A percentile compares a stretch with the other conserved stretches of the same genome.
phyloP scores from a whole-genome alignment of 495 filamentous ascomycete genomes.

The Pseudomonodictys pantanalensis region DNA sequence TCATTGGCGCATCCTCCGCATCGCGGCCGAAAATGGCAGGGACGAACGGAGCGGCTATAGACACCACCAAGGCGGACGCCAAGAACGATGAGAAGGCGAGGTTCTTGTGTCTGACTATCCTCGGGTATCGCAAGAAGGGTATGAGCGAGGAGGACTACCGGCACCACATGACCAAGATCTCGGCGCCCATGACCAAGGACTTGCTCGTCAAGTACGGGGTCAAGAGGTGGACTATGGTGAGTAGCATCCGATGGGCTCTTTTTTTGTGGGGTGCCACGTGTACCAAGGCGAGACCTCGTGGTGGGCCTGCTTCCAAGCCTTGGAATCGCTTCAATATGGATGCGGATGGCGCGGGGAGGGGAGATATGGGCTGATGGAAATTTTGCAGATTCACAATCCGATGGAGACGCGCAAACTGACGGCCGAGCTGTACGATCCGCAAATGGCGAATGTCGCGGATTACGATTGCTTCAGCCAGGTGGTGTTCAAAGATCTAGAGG shows the following conservation, averaged over 20 bases:
- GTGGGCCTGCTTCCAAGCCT: too few species aligned
- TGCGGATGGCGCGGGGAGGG: too few species aligned
- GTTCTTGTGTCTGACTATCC: neutral
- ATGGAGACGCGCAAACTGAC: neutral
- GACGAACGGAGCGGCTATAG: too few species aligned
- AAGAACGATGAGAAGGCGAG: neutral
- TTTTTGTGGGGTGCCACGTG: too few species aligned
- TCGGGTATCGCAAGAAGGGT: constrained; percentile 48
- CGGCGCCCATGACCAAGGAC: constrained; percentile 45
- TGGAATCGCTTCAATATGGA: too few species aligned
- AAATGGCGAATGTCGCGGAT: constrained; percentile 43
- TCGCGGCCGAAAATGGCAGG: too few species aligned
- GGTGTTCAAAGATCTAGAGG: constrained; percentile 43
- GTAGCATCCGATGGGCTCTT: neutral
- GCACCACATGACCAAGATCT: constrained; percentile 40
- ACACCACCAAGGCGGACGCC: neutral
- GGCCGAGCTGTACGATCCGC: constrained; percentile 44
- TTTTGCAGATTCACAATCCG: neutral
- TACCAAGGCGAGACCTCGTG: too few species aligned
- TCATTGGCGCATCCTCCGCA: too few species aligned
- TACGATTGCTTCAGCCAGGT: constrained; percentile 49
- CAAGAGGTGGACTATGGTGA: constrained; percentile 19
- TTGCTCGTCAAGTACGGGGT: constrained; percentile 50
- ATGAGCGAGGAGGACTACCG: constrained; percentile 41
- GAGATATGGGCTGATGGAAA: neutral